Conservation (phyloP, 164 flowering plant species). For the Protea cynaroides region DNA sequence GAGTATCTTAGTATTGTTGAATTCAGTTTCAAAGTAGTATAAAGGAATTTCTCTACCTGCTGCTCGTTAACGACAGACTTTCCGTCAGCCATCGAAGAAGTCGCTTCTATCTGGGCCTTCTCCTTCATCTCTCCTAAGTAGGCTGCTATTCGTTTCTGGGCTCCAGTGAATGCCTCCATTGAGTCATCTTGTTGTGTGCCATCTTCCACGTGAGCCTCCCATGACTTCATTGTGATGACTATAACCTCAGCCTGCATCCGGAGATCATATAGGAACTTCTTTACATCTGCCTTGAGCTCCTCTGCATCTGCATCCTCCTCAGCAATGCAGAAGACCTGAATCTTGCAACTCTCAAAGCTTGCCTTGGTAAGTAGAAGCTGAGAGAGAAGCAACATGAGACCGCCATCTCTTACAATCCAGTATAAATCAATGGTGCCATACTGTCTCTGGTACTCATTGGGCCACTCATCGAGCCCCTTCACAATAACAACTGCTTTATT, state of each 20-base stretch:
- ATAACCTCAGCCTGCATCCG: constrained; percentile 99
- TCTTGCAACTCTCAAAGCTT: constrained; percentile 96
- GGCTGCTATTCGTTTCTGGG: constrained; percentile 51
- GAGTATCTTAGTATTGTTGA: constrained; percentile 85
- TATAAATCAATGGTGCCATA: constrained; percentile 93
- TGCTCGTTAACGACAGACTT: constrained; percentile 78
- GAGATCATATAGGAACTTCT: constrained; percentile 93
- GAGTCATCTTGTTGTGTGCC: constrained; percentile 74
- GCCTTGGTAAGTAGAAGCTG: constrained; percentile 93
- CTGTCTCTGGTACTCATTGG: constrained; percentile 89
- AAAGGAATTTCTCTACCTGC: constrained; percentile 91
- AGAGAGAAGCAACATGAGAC: constrained; percentile 97
- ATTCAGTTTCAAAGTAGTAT: constrained; percentile 82
- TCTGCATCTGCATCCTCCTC: constrained; percentile 95
- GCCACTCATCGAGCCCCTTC: constrained; percentile 99
- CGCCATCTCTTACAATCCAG: constrained; percentile 99
- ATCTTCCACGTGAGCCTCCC: constrained; percentile 65
- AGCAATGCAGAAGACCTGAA: constrained; percentile 97
- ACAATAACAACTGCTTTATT: constrained; percentile 98
- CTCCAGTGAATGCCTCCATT: constrained; percentile 65
- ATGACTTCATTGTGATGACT: constrained; percentile 83
- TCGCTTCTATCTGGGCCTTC: constrained; percentile 40
- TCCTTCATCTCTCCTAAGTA: constrained; percentile 64
- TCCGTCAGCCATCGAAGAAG: constrained; percentile 68
- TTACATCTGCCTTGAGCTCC: constrained; percentile 83